phyloP scores from a whole-genome alignment of 1,139 yeast genomes.

The Sugiyamaella xylanicola region DNA sequence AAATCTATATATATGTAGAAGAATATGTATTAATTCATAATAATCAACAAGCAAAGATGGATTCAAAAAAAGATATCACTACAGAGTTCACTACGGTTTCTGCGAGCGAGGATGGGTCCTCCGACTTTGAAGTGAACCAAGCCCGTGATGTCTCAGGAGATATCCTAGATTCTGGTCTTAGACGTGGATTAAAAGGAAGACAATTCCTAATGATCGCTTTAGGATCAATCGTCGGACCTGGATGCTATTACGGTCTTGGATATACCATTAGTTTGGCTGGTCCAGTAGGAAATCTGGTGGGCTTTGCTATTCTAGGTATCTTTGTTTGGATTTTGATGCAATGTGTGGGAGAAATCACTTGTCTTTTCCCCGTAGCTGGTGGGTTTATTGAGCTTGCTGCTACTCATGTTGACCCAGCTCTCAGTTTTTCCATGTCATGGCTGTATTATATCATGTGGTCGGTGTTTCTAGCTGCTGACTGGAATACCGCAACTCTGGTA shows the following conservation, averaged over 20 bases:
- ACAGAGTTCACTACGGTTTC: not conserved
- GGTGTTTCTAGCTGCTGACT: conserved; percentile 22
- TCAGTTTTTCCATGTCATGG: conserved; percentile 25
- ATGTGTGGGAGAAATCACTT: conserved; percentile 23
- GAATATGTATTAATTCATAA: too few relatives aligned
- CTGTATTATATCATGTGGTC: conserved; percentile 24
- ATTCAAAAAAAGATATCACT: not conserved
- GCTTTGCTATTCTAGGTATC: conserved; percentile 18
- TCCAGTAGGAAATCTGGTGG: conserved; percentile 22
- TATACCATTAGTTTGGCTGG: conserved; percentile 21
- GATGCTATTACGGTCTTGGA: conserved; percentile 20
- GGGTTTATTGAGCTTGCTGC: conserved; percentile 22
- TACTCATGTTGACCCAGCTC: conserved; percentile 23
- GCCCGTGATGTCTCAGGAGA: conserved; percentile 16
- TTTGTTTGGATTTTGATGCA: conserved; percentile 24
- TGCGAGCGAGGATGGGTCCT: not conserved
- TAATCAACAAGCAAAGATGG: not conserved
- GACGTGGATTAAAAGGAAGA: conserved; percentile 20
- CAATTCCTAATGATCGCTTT: conserved; percentile 22
- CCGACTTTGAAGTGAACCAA: not conserved
- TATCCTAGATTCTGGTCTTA: conserved; percentile 9
- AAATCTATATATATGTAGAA: not conserved
- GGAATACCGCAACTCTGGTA: conserved; percentile 24
- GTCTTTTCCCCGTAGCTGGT: conserved; percentile 21
- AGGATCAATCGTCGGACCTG: conserved; percentile 20